Base-by-base conservation (phyloP, 2,329 filamentous ascomycete species). In the Cladosporium austrohemisphaericum region DNA sequence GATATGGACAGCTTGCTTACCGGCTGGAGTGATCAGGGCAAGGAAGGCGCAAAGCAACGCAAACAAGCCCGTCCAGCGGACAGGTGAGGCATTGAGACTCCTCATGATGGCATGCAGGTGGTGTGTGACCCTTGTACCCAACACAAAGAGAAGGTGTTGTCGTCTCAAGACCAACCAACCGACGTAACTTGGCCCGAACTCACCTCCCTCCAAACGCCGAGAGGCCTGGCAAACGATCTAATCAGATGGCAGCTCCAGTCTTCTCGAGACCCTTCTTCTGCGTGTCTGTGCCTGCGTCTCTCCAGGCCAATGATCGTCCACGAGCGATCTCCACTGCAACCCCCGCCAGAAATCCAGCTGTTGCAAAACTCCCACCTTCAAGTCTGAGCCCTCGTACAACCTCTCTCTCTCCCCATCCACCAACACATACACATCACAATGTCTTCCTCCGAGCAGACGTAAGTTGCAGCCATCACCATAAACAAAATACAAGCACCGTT, bases 381-480 rank as follows among this genome's bases (percentile, higher is more conserved):
- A n/a, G n/a, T n/a, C n/a, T n/a, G n/a, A n/a, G n/a, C n/a, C n/a
- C n/a, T n/a, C n/a, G n/a, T n/a, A n/a, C n/a, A n/a, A n/a, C n/a
- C n/a, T 16, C 20, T 28, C 46, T 18, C 26, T 20, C n/a, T 20
- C n/a, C 4, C 40, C 37, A 45, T 36, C 63, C 67, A 62, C 72
- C 50, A 60, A 64, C 52, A 57, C 64, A 54, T 54, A 60, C 52
- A 48, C 58, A 57, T 55, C 58, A 69, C 58, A 50, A 75, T 75
- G 72, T 80, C 87, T 77, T 77, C 73, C 75, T 28, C 18, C 44
- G 89, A 94, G 78, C 87, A 92, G 80, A 95, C 90, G 89, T 95
- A 76, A 74, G 86, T 46, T 11, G n/a, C 46, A 26, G 16, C 22
- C 23, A 22, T 5, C 7, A 7, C 20, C n/a, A 10, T 20, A 29